Evolutionary conservation across 2,329 filamentous ascomycete genomes (phyloP).

Genomic region (Pezicula radicicola): DNA sequence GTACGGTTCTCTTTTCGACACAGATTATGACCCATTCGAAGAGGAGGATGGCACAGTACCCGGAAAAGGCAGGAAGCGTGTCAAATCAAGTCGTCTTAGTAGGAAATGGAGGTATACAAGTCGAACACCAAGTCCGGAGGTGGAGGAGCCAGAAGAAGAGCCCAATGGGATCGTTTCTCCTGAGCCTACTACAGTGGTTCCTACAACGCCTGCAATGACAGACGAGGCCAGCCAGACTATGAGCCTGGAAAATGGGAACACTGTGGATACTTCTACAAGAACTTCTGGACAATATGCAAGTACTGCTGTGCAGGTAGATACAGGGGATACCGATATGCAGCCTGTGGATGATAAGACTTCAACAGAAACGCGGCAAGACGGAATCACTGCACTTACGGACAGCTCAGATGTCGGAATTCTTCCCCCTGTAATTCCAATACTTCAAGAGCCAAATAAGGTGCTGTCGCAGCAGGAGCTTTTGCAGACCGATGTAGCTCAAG

Average conservation of each 20-base stretch:
- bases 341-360: neutral
- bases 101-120: slow-evolving; percentile 73
- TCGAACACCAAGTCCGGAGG: slow-evolving; percentile 66
- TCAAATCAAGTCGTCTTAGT: slow-evolving; percentile 60
- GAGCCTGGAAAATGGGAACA: slow-evolving; percentile 26
- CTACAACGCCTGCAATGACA: slow-evolving; percentile 26
- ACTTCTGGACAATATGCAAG: slow-evolving; percentile 19
- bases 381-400: neutral
- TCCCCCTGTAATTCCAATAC: slow-evolving; percentile 2
- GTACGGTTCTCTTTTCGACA: slow-evolving; percentile 64
- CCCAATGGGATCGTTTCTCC: slow-evolving; percentile 5
- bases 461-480: neutral
- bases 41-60: slow-evolving; percentile 63
- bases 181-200: slow-evolving; percentile 11
- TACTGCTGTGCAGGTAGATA: slow-evolving; percentile 11
- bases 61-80: slow-evolving; percentile 64
- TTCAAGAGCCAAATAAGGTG: neutral
- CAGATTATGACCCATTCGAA: slow-evolving; percentile 60
- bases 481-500: neutral
- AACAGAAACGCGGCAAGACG: neutral
- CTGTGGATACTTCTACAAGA: slow-evolving; percentile 15
- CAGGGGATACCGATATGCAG: neutral
- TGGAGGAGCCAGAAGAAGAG: slow-evolving; percentile 12
- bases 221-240: slow-evolving; percentile 39
- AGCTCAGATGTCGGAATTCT: neutral